Base-by-base conservation (phyloP, 1,139 yeast species). In the Sugiyamaella novakii region DNA sequence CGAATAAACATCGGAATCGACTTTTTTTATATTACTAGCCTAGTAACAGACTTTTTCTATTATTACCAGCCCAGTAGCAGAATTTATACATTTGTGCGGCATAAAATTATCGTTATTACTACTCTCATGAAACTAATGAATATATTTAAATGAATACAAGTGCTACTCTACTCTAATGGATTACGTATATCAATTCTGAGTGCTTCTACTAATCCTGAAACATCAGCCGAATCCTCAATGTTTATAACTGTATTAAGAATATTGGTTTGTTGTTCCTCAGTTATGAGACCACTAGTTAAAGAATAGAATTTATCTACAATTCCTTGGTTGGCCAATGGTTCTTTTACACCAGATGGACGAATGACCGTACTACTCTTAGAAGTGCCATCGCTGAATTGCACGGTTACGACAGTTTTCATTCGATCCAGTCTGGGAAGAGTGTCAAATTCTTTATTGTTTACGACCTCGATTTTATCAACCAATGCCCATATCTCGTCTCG, bases 401-500 rank as follows among this genome's bases (percentile, higher is more conserved):
- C 27, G 7, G 44, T 49, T 11, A 51, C 49, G 6, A 29, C 37
- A 12, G 54, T 49, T 19, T 47, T 42, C 48, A 51, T 19, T 31
- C 50, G n/a, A 19, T 46, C 34, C 11, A 8, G n/a, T 24, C 27
- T 19, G 8, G 36, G 43, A 31, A 38, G 39, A 11, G n/a, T 36
- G 30, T 37, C 43, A 36, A 31, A 49, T 24, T 30, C 38, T 33
- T 18, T 31, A 19, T 37, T 43, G 18, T 31, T 36, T 17, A 42
- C 49, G 21, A 49, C 52, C 10, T 51, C 44, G 15, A 34, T 49
- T 25, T 50, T 50, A 11, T 24, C 45, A 14, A 51, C 15, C 11
- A 50, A 25, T n/a, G 17, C 45, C 54, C 54, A 51, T 10, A 51
- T 35, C 4, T 51, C 54, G 5, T 46, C 44, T 10, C 47, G 40